Evolutionary conservation across 352 stramenopile genomes (phyloP), one percentile per base, ranked within the genome.

Genomic region (Globisporangium iwayamae): DNA sequence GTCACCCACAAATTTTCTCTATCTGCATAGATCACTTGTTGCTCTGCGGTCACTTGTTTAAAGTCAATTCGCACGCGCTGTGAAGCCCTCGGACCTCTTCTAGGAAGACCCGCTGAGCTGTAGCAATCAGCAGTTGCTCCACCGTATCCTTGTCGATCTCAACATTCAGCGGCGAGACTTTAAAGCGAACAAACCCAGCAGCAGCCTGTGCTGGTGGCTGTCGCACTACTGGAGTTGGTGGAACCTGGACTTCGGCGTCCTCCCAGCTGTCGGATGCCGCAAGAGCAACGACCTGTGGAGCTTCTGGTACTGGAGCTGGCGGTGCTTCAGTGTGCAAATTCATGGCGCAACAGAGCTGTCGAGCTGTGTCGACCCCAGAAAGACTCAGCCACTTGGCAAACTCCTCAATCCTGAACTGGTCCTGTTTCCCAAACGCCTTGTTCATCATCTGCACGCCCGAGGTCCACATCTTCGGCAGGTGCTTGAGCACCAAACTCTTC

Each of bases 381-480:
- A 87, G 56, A 7, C 22, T 20, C 39, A 87, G 55, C 69, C 65
- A 83, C 18, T 50, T 32, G 2, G 70, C 72, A 9, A 92, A 45
- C 47, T 83, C 68, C 41, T 74, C 62, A 1, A 90, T 51, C 4
- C 60, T 39, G 39, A 92, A 81, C 11, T 72, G 71, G 46, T 91
- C 76, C 18, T 83, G 76, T 39, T 90, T 92, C 47, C 74, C 72
- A 14, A 79, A 81, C 13, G 75, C 69, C 56, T 89, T 89, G 72
- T 85, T 88, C 46, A 92, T 75, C 70, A 78, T 77, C 4, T 50
- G 41, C 11, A 90, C 13, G 30, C 69, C 69, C 0, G 63, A 52
- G 0, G 36, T 64, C 76, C 79, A 90, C 1, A 89, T 45, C 14
- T 62, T 60, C 13, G 66, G 67, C 16, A 83, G 50, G 56, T 87